These are phyloP conservation scores for Emydomyces testavorans DNA, from an alignment of 2,329 filamentous ascomycete species.

Conservation along the genomic window DNA sequence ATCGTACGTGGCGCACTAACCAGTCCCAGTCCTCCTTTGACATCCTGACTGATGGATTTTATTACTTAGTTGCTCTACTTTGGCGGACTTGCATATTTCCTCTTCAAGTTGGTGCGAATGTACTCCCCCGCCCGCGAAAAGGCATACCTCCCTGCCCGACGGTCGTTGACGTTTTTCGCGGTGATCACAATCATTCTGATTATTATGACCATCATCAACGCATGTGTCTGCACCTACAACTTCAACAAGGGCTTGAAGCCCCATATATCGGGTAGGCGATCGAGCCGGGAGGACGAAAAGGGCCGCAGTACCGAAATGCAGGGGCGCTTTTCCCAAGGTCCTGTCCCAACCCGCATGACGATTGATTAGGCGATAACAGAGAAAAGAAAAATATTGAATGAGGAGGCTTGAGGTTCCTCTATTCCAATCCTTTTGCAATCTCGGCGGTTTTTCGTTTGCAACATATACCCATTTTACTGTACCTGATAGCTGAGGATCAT, in stretches of 20 bases:
- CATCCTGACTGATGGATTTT: not conserved
- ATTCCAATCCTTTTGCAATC: conserved; percentile 3
- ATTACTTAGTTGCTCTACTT: conserved; percentile 58
- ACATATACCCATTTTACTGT: conserved; percentile 10
- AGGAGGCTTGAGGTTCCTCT: not conserved
- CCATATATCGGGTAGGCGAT: conserved; percentile 57
- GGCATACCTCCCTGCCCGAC: conserved; percentile 66
- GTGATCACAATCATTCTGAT: conserved; percentile 85
- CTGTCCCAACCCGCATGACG: conserved; percentile 35
- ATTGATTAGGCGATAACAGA: conserved; percentile 29
- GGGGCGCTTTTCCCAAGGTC: conserved; percentile 25
- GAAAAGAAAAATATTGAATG: not conserved
- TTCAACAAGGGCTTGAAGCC: conserved; percentile 82
- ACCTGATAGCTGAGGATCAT: not conserved
- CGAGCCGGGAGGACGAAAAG: conserved; percentile 41
- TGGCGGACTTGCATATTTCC: conserved; percentile 82
- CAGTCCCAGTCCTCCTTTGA: not conserved
- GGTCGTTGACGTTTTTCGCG: conserved; percentile 84
- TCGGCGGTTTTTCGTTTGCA: conserved; percentile 7
- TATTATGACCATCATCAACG: conserved; percentile 76
- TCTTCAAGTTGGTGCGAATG: conserved; percentile 97
- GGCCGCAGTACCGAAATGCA: conserved; percentile 35
- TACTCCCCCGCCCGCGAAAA: conserved; percentile 52
- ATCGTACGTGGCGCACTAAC: conserved; percentile 43
- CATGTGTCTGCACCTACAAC: conserved; percentile 76